phyloP scores from a whole-genome alignment of 805 yeast genomes.

The Candida boidinii region DNA sequence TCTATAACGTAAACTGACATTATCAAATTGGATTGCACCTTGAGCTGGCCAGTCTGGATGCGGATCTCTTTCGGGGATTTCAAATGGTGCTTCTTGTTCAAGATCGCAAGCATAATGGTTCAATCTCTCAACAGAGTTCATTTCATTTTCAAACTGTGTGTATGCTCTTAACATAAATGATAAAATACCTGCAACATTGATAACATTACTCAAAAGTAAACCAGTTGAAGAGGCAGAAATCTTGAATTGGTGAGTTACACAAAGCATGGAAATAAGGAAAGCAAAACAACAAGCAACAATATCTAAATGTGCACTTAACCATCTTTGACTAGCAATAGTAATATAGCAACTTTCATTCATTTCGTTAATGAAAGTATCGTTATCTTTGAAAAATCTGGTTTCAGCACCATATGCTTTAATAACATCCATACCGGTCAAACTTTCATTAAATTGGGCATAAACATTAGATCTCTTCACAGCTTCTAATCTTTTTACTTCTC shows the following conservation, averaged over 20 bases:
- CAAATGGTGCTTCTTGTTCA: slow-evolving; percentile 53
- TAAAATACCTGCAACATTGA: slow-evolving; percentile 48
- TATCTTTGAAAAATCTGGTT: slow-evolving; percentile 37
- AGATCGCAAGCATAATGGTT: slow-evolving; percentile 53
- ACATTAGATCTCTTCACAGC: slow-evolving; percentile 65
- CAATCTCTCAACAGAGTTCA: slow-evolving; percentile 76
- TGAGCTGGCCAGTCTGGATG: slow-evolving; percentile 35
- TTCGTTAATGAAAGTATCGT: slow-evolving; percentile 39
- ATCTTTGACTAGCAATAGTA: slow-evolving; percentile 49
- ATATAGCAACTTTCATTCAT: slow-evolving; percentile 63
- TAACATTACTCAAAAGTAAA: slow-evolving; percentile 48
- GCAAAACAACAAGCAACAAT: slow-evolving; percentile 32
- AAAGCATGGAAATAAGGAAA: slow-evolving; percentile 44
- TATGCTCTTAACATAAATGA: slow-evolving; percentile 46
- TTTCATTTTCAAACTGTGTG: slow-evolving; percentile 69
- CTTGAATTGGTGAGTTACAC: slow-evolving; percentile 50
- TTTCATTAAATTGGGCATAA: slow-evolving; percentile 63
- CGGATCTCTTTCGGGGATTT: slow-evolving; percentile 23
- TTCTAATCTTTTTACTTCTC: slow-evolving; percentile 71
- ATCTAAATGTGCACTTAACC: slow-evolving; percentile 54
- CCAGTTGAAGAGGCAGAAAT: slow-evolving; percentile 56
- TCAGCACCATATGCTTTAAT: slow-evolving; percentile 48
- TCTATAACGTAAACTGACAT: slow-evolving; percentile 45
- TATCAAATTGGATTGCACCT: slow-evolving; percentile 33
- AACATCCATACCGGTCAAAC: slow-evolving; percentile 55